Evolutionary conservation across 805 yeast species (phyloP).

Genomic region (Kodamaea laetipori): DNA sequence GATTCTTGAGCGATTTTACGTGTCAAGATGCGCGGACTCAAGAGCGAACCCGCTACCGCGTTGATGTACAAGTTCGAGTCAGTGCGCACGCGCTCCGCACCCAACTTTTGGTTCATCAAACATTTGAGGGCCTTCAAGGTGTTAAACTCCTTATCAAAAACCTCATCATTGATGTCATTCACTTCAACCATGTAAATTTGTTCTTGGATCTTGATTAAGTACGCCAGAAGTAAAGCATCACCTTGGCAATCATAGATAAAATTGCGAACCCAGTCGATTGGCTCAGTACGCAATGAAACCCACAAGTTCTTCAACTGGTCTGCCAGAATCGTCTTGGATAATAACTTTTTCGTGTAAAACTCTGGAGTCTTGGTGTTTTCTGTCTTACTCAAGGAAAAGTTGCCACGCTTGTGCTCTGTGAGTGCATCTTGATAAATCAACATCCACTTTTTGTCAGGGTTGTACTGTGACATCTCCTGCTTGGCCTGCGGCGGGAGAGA

Average conservation of each 20-base stretch:
- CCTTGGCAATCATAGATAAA: constrained; percentile 80
- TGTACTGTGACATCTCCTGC: constrained; percentile 72
- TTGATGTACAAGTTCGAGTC: constrained; percentile 49
- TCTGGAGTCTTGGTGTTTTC: constrained; percentile 57
- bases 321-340: constrained; percentile 66
- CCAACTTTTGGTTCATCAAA: constrained; percentile 62
- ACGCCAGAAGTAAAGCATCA: constrained; percentile 70
- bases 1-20: constrained; percentile 81
- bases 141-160: constrained; percentile 70
- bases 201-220: constrained; percentile 52
- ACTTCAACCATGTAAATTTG: constrained; percentile 33
- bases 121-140: constrained; percentile 79
- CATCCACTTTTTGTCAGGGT: constrained; percentile 86
- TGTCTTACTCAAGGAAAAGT: constrained; percentile 21
- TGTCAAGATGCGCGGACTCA: constrained; percentile 75
- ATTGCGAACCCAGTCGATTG: constrained; percentile 72
- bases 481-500: constrained; percentile 71
- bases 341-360: constrained; percentile 70
- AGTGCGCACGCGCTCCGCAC: constrained; percentile 58
- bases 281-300: constrained; percentile 92
- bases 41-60: constrained; percentile 69
- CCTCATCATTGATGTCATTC: constrained; percentile 47
- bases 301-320: constrained; percentile 79
- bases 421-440: constrained; percentile 82
- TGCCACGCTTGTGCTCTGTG: constrained; percentile 64